Evolutionary conservation across 306 rosid genomes (phyloP), one percentile per base, ranked within the genome.

Genomic region (Castanea crenata): DNA sequence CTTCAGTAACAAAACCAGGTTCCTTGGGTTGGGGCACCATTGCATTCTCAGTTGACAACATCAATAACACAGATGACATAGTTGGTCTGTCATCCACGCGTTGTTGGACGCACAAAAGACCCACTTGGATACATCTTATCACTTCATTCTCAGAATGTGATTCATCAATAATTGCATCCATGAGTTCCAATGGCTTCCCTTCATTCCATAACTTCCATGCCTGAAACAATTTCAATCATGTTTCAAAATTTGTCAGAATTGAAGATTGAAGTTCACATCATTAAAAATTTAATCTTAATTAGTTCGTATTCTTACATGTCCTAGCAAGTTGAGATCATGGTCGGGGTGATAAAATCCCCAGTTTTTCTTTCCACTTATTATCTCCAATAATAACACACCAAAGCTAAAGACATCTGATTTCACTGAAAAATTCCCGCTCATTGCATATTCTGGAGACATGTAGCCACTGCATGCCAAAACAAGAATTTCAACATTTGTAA

Each of bases 151-250:
- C 4, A 0, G 74, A 9, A 70, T 46, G 65, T n/a, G 78, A 6
- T 21, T 74, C 79, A 41, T 49, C 87, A 8, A 87, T 61, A 27
- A 82, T 13, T 19, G 79, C 72, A 82, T 90, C 94, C 46, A 85
- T 82, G 70, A 90, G 3, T 57, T 88, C 92, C 74, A 68, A 19
- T 9, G 71, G 72, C 56, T 61, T 86, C 3, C 62, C 78, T 85
- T 86, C 94, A 62, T 70, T 86, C 92, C 94, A 88, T 21, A 88
- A 52, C 71, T 88, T 81, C 94, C 92, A 88, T 74, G 89, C 89
- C 93, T 87, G 79, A 44, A 68, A 84, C 23, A 49, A 62, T 83
- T 67, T 10, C 68, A 5, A 61, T 23, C 64, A 61, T 21, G 19
- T 25, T 52, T 52, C 14, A 9, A 11, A 49, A 20, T 55, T 7